Conservation (phyloP, 306 rosid species). For the Argentina anserina region DNA sequence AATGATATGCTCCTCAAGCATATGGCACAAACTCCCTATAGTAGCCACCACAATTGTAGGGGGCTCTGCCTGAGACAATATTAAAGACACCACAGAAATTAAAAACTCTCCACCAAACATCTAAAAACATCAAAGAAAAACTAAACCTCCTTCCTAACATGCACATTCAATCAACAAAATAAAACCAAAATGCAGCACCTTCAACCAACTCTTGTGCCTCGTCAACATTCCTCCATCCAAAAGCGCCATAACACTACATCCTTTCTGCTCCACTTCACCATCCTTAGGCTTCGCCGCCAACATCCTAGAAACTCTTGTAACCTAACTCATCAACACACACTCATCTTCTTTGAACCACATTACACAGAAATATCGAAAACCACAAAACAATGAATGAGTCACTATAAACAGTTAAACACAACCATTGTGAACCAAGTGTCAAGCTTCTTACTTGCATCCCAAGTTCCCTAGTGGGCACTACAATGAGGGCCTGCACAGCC, state of each 20-base stretch:
- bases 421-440: neutral
- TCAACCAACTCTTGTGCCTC: constrained; percentile 90
- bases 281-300: constrained; percentile 62
- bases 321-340: constrained; percentile 36
- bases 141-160: neutral
- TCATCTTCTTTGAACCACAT: neutral
- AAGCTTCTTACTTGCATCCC: constrained; percentile 77
- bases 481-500: constrained; percentile 72
- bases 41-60: constrained; percentile 82
- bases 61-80: constrained; percentile 78
- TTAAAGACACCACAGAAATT: constrained; percentile 12
- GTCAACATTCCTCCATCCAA: constrained; percentile 90
- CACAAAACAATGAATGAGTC: neutral
- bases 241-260: constrained; percentile 79
- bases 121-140: neutral
- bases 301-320: constrained; percentile 80
- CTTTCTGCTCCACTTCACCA: constrained; percentile 51
- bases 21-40: constrained; percentile 78
- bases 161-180: neutral
- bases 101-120: neutral
- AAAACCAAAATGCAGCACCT: constrained; percentile 40
- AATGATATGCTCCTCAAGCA: constrained; percentile 60
- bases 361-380: neutral
- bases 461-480: constrained; percentile 94
- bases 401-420: neutral